Base-by-base conservation (phyloP, 768 basidiomycete genomes). In the Rickenella mellea region DNA sequence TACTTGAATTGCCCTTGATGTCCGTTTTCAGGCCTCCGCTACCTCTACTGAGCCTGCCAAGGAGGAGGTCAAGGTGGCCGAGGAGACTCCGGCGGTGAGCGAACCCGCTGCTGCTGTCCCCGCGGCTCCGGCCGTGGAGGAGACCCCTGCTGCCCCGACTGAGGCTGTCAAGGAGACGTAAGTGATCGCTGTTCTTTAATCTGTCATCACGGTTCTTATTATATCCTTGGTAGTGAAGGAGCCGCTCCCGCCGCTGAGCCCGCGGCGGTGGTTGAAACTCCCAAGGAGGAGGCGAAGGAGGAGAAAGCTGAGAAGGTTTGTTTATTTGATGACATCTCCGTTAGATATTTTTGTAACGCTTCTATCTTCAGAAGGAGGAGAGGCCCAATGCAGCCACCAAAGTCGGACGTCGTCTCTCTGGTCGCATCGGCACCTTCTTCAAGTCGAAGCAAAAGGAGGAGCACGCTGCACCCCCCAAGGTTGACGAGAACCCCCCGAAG, bases 401-500 rank as follows among this genome's bases (percentile, higher is more conserved):
- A 62, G 78, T 88, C 44, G 66, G 74, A 42, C 88, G 90, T 49
- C 87, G 90, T 48, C 65, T 94, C 46, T 93, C 91, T 32, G 74
- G 83, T 20, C 86, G 87, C 17, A 78, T 94, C 31, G 74, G 73
- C 41, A 83, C 83, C 41, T 74, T 93, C 63, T 87, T 93, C 78
- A 89, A 82, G 71, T 38, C 71, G 42, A 85, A 74, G 68, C 66
- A 70, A 57, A 85, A 78, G 65, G 51, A 64, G 11, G 81, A 85
- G 56, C 74, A 78, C 27, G 56, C 70, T 9, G 57, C 79, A 5
- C 77, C 88, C 43, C 71, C 86, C 35, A 91, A 89, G 72, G 85
- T 91, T 44, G 83, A 89, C 48, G 86, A 90, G 69, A 71, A 87
- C 60, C 87, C 90, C 28, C 89, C 90, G 50, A 79, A 80, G 70